Percentiles rank a stretch among this genome's conserved stretches.
These are phyloP conservation scores for Akanthomyces lecanii DNA, from an alignment of 2,329 filamentous ascomycete species.

Conservation along the genomic window DNA sequence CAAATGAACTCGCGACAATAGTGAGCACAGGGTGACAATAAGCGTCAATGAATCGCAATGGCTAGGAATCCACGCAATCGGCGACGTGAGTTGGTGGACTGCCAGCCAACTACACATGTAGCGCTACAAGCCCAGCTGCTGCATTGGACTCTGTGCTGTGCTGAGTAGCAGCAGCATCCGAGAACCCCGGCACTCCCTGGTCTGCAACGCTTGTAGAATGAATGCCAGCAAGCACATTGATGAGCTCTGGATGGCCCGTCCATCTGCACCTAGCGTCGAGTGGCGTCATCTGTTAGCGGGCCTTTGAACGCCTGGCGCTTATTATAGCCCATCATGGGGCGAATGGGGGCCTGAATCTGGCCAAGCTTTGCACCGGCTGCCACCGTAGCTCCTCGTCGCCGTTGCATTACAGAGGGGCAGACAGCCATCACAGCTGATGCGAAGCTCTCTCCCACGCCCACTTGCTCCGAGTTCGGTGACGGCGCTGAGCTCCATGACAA, in stretches of 20 bases:
- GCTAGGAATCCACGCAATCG: too few species aligned
- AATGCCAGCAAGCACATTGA: not conserved
- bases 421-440: not conserved
- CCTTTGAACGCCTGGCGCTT: not conserved
- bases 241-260: not conserved
- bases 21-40: too few species aligned
- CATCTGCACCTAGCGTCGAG: conserved; percentile 3
- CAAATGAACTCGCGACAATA: too few species aligned
- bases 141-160: not conserved
- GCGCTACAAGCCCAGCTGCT: not conserved
- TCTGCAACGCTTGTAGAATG: not conserved
- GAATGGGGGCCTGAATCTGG: not conserved
- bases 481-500: not conserved
- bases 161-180: too few species aligned
- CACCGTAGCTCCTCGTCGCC: not conserved
- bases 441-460: not conserved
- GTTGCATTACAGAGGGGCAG: not conserved
- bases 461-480: not conserved
- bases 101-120: not conserved
- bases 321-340: not conserved
- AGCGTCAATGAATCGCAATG: too few species aligned
- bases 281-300: not conserved
- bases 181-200: too few species aligned
- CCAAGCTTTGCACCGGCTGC: not conserved
- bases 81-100: too few species aligned